Evolutionary conservation across 805 yeast genomes (phyloP).

Genomic region (Candida sanyiensis): DNA sequence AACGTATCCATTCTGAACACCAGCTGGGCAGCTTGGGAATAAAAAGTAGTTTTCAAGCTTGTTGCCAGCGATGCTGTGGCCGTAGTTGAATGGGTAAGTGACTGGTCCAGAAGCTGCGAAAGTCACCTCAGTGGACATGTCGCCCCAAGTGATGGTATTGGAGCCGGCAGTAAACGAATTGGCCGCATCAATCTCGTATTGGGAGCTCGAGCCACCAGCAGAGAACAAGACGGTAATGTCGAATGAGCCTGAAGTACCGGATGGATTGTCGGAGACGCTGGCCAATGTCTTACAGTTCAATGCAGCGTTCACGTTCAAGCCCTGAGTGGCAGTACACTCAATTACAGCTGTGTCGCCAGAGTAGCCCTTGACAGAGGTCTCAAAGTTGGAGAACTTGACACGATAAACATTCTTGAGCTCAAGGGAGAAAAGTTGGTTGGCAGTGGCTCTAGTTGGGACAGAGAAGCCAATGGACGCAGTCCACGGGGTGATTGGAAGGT

Average conservation of each 20-base stretch:
- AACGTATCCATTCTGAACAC: slow-evolving; percentile 24
- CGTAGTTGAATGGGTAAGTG: slow-evolving; percentile 21
- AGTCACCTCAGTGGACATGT: slow-evolving; percentile 22
- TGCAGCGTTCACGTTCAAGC: slow-evolving; percentile 24
- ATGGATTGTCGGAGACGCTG: slow-evolving; percentile 14
- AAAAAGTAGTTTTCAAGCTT: slow-evolving; percentile 29
- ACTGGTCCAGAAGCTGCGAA: slow-evolving; percentile 21
- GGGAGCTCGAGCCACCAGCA: slow-evolving; percentile 30
- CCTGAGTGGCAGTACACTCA: slow-evolving; percentile 24
- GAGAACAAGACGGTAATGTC: slow-evolving; percentile 27
- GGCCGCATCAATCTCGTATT: slow-evolving; percentile 28
- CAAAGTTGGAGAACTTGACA: slow-evolving; percentile 26
- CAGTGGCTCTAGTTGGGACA: slow-evolving; percentile 21
- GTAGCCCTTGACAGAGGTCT: slow-evolving; percentile 16
- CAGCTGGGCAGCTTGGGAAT: slow-evolving; percentile 29
- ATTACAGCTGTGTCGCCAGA: slow-evolving; percentile 26
- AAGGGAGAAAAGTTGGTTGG: slow-evolving; percentile 19
- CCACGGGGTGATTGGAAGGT: slow-evolving; percentile 30
- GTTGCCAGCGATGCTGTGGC: slow-evolving; percentile 29
- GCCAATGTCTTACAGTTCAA: slow-evolving; percentile 27
- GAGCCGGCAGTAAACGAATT: slow-evolving; percentile 25
- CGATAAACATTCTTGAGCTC: slow-evolving; percentile 30
- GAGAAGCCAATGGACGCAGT: slow-evolving; percentile 27
- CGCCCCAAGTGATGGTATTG: slow-evolving; percentile 24
- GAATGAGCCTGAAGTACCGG: slow-evolving; percentile 25